phyloP scores from a whole-genome alignment of 371 early-diverging fungal genomes.

The Apophysomyces elegans region DNA sequence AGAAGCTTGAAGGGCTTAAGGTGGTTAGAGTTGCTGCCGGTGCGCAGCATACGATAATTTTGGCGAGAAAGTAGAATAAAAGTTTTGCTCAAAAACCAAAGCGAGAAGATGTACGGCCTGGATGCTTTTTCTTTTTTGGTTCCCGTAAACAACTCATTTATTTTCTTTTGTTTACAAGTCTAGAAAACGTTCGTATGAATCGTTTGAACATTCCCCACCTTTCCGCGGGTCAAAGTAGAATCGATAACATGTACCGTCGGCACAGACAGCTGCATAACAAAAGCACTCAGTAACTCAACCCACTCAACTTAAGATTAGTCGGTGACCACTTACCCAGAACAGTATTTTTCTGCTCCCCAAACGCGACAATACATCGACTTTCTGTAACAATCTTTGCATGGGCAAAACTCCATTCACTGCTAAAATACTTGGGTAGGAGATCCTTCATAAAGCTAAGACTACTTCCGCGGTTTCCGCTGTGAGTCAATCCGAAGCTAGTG shows the following conservation, averaged over 20 bases:
- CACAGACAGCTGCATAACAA: slow-evolving; percentile 67
- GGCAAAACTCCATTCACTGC: slow-evolving; percentile 94
- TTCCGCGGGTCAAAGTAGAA: slow-evolving; percentile 81
- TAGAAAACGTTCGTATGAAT: slow-evolving; percentile 67
- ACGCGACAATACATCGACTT: slow-evolving; percentile 80
- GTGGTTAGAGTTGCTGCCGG: slow-evolving; percentile 70
- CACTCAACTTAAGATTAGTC: neutral
- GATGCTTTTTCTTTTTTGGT: no score
- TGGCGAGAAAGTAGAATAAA: slow-evolving; percentile 35
- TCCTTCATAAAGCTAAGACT: slow-evolving; percentile 89
- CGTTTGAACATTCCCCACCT: slow-evolving; percentile 79
- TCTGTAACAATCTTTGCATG: slow-evolving; percentile 83
- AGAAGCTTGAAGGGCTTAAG: slow-evolving; percentile 58
- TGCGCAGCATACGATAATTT: slow-evolving; percentile 76
- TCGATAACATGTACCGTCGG: slow-evolving; percentile 86
- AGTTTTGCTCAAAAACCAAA: no score
- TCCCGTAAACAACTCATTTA: no score
- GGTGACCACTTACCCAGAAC: slow-evolving; percentile 60
- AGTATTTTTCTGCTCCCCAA: slow-evolving; percentile 75
- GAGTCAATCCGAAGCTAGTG: slow-evolving; percentile 43
- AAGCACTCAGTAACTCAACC: neutral
- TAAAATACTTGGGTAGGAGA: slow-evolving; percentile 90
- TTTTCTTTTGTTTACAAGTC: slow-evolving; percentile 15
- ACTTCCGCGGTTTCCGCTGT: slow-evolving; percentile 49
- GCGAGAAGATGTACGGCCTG: no score